These are phyloP conservation scores for Capsella bursapastoris DNA, from an alignment of 345 rosid species.

Conservation along the genomic window DNA sequence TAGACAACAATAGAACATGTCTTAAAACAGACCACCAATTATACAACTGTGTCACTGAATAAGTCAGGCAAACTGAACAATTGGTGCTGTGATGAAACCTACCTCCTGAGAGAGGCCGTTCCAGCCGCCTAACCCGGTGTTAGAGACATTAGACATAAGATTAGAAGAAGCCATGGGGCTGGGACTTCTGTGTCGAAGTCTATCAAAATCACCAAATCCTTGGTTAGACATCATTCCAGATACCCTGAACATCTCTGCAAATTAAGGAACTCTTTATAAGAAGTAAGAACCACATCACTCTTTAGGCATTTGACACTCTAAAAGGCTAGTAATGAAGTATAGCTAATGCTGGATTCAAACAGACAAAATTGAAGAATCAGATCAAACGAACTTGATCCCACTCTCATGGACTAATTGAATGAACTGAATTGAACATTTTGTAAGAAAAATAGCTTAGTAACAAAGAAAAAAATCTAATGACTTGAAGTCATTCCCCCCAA, in stretches of 20 bases:
- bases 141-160: slow-evolving; percentile 76
- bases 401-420: background rate
- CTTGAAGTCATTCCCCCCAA: slow-evolving; percentile 10
- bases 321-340: background rate
- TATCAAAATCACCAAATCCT: slow-evolving; percentile 88
- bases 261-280: slow-evolving; percentile 25
- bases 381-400: slow-evolving; percentile 25
- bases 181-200: slow-evolving; percentile 94
- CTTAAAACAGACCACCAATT: background rate
- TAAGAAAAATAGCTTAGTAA: background rate
- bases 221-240: slow-evolving; percentile 94
- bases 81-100: too few species aligned
- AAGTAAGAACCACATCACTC: background rate
- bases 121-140: slow-evolving; percentile 80
- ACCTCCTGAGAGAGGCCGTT: slow-evolving; percentile 85
- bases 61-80: background rate
- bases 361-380: background rate
- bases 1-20: background rate
- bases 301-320: background rate
- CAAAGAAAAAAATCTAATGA: background rate
- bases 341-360: slow-evolving; percentile 12
- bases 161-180: slow-evolving; percentile 99
- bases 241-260: slow-evolving; percentile 89
- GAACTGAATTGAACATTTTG: slow-evolving; percentile 6
- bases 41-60: background rate